Conservation (phyloP, 768 basidiomycete genomes). For the Rhodotorula paludigena region DNA sequence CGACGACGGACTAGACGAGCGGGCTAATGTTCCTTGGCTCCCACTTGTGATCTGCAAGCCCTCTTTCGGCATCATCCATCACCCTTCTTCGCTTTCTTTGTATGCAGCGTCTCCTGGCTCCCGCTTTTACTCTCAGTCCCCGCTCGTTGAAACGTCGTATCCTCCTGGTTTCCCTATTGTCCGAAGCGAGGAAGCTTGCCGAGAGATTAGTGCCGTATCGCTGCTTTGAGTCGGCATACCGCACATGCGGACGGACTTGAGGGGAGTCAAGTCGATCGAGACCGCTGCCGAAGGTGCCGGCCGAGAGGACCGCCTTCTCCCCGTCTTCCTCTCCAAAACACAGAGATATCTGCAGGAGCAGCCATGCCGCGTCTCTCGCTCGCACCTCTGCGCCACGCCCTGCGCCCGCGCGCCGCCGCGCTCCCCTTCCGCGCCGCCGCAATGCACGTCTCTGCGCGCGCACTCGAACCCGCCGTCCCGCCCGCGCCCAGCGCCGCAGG, state of each 20-base stretch:
- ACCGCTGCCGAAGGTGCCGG: too few relatives aligned
- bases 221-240: too few relatives aligned
- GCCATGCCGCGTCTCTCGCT: constrained; percentile 12
- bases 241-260: too few relatives aligned
- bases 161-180: too few relatives aligned
- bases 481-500: neutral
- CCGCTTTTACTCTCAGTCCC: neutral
- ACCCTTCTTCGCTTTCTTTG: neutral
- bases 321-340: neutral
- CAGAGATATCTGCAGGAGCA: too few relatives aligned
- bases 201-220: too few relatives aligned
- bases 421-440: neutral
- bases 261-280: too few relatives aligned
- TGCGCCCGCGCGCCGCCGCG: constrained; percentile 11
- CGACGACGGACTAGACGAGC: neutral
- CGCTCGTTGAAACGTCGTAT: neutral
- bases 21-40: neutral
- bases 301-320: neutral
- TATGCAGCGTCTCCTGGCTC: neutral
- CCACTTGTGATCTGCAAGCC: neutral
- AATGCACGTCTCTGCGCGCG: constrained; percentile 3
- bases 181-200: too few relatives aligned
- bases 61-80: too few relatives aligned
- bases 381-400: neutral
- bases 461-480: constrained; percentile 9